Conservation (phyloP, 805 yeast species). For the Metschnikowia drakensbergensis region DNA sequence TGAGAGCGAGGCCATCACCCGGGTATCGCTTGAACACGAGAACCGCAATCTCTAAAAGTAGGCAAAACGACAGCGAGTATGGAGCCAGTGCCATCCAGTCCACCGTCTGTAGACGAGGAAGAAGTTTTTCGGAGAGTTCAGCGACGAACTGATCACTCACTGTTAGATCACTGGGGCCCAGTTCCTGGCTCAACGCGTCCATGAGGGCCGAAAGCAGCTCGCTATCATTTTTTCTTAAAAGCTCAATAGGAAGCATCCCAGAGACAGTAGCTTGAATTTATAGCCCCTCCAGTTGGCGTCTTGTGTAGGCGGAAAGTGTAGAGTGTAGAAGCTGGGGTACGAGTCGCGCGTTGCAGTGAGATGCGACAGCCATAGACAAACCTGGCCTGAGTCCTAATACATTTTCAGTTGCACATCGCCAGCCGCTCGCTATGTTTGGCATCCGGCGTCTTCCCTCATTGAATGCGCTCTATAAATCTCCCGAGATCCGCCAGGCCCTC, state of each 20-base stretch:
- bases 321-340: background rate
- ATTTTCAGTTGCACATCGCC: background rate
- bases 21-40: constrained; percentile 3
- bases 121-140: constrained; percentile 1
- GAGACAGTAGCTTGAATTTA: too few relatives aligned
- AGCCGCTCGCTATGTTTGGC: background rate
- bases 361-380: background rate
- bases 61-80: background rate
- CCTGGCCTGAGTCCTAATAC: background rate
- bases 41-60: constrained; percentile 10
- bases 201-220: background rate
- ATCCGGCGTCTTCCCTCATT: background rate
- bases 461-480: constrained; percentile 24
- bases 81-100: constrained; percentile 7
- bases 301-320: too few relatives aligned
- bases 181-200: background rate
- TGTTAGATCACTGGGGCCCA: background rate
- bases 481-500: constrained; percentile 66
- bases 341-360: background rate
- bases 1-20: constrained; percentile 5
- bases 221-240: background rate
- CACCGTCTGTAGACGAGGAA: background rate
- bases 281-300: too few relatives aligned
- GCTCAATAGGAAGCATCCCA: background rate
- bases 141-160: constrained; percentile 2